Conservation (phyloP, 306 rosid species). For the Vigna nakashimae region DNA sequence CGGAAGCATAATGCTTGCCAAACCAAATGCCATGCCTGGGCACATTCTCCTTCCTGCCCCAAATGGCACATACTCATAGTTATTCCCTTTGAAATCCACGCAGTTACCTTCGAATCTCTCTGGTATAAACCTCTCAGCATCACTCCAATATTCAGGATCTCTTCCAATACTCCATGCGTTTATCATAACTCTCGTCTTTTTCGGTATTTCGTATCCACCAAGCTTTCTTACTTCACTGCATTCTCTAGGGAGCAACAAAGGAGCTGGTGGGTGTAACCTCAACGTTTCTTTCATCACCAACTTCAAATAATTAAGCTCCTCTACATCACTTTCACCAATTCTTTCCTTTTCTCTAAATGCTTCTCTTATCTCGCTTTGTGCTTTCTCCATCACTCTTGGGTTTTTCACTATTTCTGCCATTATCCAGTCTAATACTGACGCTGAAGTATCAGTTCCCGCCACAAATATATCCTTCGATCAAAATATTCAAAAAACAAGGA, state of each 20-base stretch:
- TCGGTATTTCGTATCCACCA: not conserved
- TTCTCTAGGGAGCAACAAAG: constrained; percentile 34
- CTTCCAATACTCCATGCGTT: constrained; percentile 14
- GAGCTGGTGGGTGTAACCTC: constrained; percentile 19
- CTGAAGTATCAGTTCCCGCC: constrained; percentile 27
- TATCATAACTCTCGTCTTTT: not conserved
- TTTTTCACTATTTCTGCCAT: constrained; percentile 40
- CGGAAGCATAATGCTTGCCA: constrained; percentile 4
- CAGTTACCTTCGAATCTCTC: constrained; percentile 2
- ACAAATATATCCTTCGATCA: not conserved
- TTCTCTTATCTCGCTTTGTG: constrained; percentile 34
- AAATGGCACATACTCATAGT: constrained; percentile 6
- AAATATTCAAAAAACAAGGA: not conserved
- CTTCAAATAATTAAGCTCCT: constrained; percentile 30
- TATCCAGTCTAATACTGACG: constrained; percentile 23
- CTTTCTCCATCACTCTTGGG: constrained; percentile 17
- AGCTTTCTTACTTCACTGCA: not conserved
- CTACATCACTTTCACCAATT: constrained; percentile 14
- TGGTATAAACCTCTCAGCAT: constrained; percentile 13
- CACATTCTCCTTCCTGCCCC: constrained; percentile 27
- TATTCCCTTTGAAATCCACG: constrained; percentile 23
- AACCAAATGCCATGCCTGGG: constrained; percentile 17
- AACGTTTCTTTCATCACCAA: constrained; percentile 25
- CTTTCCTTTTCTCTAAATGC: constrained; percentile 1
- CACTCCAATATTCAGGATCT: constrained; percentile 13